phyloP scores from a whole-genome alignment of 371 early-diverging fungal species.

The Neoconidiobolus thromboides region DNA sequence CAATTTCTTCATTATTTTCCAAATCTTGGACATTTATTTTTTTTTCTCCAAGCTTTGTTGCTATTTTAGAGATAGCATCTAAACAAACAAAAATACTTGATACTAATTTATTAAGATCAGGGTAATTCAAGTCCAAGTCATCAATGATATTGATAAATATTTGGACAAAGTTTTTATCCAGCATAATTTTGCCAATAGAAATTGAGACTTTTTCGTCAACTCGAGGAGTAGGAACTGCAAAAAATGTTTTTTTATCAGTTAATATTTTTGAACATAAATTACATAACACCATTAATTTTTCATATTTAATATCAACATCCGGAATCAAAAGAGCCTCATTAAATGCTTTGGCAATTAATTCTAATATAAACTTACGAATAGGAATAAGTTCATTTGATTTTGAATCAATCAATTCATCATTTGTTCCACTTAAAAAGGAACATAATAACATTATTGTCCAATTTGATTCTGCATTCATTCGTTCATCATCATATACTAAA shows the following conservation, averaged over 20 bases:
- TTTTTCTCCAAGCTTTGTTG: conserved; percentile 55
- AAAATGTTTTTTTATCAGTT: neutral
- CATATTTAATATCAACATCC: conserved; percentile 39
- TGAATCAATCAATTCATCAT: conserved; percentile 13
- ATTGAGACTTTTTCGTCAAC: conserved; percentile 31
- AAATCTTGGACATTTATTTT: conserved; percentile 58
- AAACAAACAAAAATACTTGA: conserved; percentile 64
- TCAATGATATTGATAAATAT: conserved; percentile 55
- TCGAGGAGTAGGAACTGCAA: conserved; percentile 18
- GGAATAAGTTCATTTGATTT: conserved; percentile 31
- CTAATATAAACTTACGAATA: conserved; percentile 44
- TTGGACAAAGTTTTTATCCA: conserved; percentile 75
- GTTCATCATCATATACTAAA: neutral
- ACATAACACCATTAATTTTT: conserved; percentile 40
- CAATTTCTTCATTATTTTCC: conserved; percentile 28
- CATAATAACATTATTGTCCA: conserved; percentile 36
- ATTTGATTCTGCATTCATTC: conserved; percentile 19
- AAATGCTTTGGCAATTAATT: conserved; percentile 33
- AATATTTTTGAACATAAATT: conserved; percentile 54
- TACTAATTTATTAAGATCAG: conserved; percentile 51
- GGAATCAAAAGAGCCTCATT: conserved; percentile 32
- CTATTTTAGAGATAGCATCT: conserved; percentile 68
- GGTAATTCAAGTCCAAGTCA: conserved; percentile 80
- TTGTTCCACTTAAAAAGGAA: conserved; percentile 7
- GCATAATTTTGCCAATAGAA: conserved; percentile 57